Evolutionary conservation across 208 protist species (phyloP), one percentile per base, ranked within the genome.

Genomic region (Trypanosoma melophagium): DNA sequence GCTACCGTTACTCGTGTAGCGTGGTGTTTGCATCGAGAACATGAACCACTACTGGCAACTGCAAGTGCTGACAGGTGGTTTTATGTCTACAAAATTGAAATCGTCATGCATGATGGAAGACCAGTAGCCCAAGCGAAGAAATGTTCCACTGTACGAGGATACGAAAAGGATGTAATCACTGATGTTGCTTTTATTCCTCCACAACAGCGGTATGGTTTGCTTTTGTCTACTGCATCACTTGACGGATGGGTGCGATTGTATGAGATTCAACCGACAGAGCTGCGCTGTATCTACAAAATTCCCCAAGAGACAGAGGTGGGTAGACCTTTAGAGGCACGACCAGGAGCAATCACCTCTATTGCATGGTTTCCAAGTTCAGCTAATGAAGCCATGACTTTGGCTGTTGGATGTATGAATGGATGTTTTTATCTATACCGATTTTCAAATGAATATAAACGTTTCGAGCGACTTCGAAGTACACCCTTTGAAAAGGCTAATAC

Each of bases 81-180:
- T 66, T 88, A 90, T 77, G 69, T 96, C 52, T 96, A 94, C 66
- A 82, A 82, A 63, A 89, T 96, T 70, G 78, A 68, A 53, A 64
- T 91, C 17, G 81, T 77, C 17, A 77, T 77, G 9, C 86, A 87
- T 25, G 77, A 79, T 55, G 85, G 79, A 4, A 74, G 75, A 60
- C 77, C 77, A 19, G 53, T 79, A 31, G 76, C 77, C 31, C 75
- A 85, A 63, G 76, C 80, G 12, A 60, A 83, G 41, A 82, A 86
- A 35, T 87, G 72, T 79, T 77, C 87, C 19, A 69, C 75, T 28
- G 77, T 89, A 73, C 80, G 83, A 42, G 87, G 91, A 17, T 92
- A 84, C 63, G 87, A 94, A 71, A 93, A 93, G 67, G 91, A 96
- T 72, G 88, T 81, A 51, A 93, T 94, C 71, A 96, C 88, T 3